Conservation (phyloP, 495 filamentous ascomycete species). For the Chaetomium cochliodes region DNA sequence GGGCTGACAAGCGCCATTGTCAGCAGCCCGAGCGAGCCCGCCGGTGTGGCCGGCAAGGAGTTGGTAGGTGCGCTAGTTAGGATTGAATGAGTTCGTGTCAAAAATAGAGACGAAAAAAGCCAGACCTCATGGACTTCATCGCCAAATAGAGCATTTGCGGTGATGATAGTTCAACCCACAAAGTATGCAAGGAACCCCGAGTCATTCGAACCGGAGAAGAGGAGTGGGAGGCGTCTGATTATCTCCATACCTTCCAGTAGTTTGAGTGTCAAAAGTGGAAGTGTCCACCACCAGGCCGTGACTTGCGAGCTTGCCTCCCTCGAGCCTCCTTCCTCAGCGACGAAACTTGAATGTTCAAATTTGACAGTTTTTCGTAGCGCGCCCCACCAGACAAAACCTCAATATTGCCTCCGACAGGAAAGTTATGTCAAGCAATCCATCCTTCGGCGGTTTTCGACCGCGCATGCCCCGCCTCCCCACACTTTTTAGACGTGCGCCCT, state of each 20-base stretch:
- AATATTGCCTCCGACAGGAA: slow-evolving; percentile 1
- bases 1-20: slow-evolving; percentile 14
- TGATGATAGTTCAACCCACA: background rate
- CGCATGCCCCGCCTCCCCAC: slow-evolving; percentile 8
- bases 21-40: slow-evolving; percentile 2
- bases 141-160: background rate
- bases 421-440: background rate
- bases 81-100: slow-evolving; percentile 4
- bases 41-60: background rate
- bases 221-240: background rate
- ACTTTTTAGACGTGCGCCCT: background rate
- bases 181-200: background rate
- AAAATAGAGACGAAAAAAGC: background rate
- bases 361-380: background rate
- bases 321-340: no score
- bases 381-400: slow-evolving; percentile 1
- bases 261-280: background rate
- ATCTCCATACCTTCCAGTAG: no score
- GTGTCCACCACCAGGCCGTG: background rate
- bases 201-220: background rate
- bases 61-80: slow-evolving; percentile 7
- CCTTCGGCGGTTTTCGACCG: slow-evolving; percentile 13
- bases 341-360: background rate
- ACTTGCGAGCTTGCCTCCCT: background rate
- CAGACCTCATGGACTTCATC: background rate